Conservation (phyloP, 345 rosid genomes). For the Draba incana region DNA sequence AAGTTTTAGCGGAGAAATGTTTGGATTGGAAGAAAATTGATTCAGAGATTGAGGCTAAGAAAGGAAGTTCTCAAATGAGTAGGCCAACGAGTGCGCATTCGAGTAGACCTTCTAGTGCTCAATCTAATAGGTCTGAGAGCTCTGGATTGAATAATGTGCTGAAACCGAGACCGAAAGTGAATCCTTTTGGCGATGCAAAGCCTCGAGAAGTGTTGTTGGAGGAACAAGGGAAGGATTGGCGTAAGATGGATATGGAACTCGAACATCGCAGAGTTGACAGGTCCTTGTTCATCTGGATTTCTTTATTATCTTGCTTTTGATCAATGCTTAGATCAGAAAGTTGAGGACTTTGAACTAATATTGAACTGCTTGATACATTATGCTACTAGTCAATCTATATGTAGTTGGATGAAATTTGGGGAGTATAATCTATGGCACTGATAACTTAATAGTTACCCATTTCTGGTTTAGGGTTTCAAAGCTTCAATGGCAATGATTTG, state of each 20-base stretch:
- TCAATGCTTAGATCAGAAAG: no score
- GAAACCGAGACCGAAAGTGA: slow-evolving; percentile 75
- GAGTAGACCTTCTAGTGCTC: slow-evolving; percentile 93
- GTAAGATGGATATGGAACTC: slow-evolving; percentile 81
- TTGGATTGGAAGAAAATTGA: slow-evolving; percentile 93
- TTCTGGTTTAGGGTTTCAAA: slow-evolving; percentile 5
- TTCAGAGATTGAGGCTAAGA: slow-evolving; percentile 74
- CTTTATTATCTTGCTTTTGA: no score
- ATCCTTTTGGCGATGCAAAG: slow-evolving; percentile 97
- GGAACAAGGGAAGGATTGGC: slow-evolving; percentile 92
- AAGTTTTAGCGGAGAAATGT: slow-evolving; percentile 91
- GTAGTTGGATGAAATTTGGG: not conserved
- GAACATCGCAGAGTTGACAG: slow-evolving; percentile 85
- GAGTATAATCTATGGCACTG: not conserved
- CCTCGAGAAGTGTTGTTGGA: slow-evolving; percentile 91
- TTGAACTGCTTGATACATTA: slow-evolving; percentile 18
- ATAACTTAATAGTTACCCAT: not conserved
- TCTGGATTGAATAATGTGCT: slow-evolving; percentile 54
- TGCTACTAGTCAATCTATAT: not conserved
- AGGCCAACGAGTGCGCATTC: slow-evolving; percentile 42
- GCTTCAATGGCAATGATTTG: not conserved
- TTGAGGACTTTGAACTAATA: not conserved
- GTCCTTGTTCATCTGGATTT: slow-evolving; percentile 38
- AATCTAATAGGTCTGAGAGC: slow-evolving; percentile 77
- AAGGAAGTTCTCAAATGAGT: slow-evolving; percentile 51